phyloP scores from a whole-genome alignment of 202 grass and related monocot genomes.

The Dendrocalamus latiflorus region DNA sequence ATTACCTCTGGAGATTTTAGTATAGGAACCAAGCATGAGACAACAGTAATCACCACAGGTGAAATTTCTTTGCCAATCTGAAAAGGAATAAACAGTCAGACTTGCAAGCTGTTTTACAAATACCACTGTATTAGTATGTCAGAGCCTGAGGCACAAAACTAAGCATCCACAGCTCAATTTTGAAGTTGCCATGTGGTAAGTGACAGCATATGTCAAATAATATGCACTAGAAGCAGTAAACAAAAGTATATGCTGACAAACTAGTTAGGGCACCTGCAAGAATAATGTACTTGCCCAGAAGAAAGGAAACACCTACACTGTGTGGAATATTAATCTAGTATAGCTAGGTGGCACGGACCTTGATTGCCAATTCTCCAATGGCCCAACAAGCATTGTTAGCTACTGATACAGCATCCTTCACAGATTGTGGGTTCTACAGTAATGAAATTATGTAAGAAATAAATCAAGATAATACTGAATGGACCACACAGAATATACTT shows the following conservation, averaged over 20 bases:
- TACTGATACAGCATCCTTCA: slow-evolving; percentile 95
- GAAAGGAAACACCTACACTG: background rate
- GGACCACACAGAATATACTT: slow-evolving; percentile 18
- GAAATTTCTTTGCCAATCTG: slow-evolving; percentile 89
- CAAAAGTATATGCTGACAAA: background rate
- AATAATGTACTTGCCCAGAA: background rate
- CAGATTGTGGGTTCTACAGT: slow-evolving; percentile 55
- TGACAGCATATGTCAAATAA: background rate
- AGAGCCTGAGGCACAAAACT: background rate
- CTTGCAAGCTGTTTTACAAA: slow-evolving; percentile 2
- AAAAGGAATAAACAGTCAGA: slow-evolving; percentile 10
- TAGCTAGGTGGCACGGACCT: slow-evolving; percentile 52
- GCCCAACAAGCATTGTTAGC: slow-evolving; percentile 99
- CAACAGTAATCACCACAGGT: slow-evolving; percentile 71
- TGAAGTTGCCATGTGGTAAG: background rate
- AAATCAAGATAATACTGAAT: slow-evolving; percentile 13
- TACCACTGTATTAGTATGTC: background rate
- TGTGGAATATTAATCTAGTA: background rate
- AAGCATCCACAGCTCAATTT: background rate
- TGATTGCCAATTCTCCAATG: slow-evolving; percentile 94
- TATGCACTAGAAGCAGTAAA: slow-evolving; percentile 6
- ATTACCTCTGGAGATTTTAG: slow-evolving; percentile 76
- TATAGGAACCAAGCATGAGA: slow-evolving; percentile 72
- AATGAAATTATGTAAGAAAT: slow-evolving; percentile 32
- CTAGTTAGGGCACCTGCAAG: background rate